Evolutionary conservation across 176 grass and related monocot genomes (phyloP).

Genomic region (Paspalum notatum): DNA sequence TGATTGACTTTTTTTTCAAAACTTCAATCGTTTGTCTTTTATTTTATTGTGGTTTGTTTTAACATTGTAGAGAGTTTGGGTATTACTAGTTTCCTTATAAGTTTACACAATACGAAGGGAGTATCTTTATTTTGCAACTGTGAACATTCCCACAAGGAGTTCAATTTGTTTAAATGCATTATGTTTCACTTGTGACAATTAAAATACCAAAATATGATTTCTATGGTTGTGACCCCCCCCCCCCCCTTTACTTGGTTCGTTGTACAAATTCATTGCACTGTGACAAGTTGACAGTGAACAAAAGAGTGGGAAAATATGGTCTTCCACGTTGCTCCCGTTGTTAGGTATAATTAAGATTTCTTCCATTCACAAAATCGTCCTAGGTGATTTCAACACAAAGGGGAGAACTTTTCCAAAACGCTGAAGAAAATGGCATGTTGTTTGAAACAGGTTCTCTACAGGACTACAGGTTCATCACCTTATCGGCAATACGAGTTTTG

Average conservation of each 20-base stretch:
- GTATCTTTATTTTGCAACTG: background rate
- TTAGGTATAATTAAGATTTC: conserved; percentile 9
- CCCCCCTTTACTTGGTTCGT: conserved; percentile 4
- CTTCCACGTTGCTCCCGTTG: background rate
- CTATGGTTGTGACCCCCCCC: too few relatives aligned
- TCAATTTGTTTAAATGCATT: too few relatives aligned
- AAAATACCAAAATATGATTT: too few relatives aligned
- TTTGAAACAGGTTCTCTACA: conserved; percentile 89
- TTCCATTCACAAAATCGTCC: conserved; percentile 55
- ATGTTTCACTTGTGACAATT: too few relatives aligned
- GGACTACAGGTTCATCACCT: conserved; percentile 60
- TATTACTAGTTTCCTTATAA: too few relatives aligned
- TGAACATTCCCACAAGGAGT: too few relatives aligned
- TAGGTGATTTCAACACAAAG: conserved; percentile 80
- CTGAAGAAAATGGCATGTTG: conserved; percentile 85
- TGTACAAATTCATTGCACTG: background rate
- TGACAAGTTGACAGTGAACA: background rate
- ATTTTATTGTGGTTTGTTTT: too few relatives aligned
- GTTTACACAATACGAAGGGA: too few relatives aligned
- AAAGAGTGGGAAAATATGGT: conserved; percentile 20
- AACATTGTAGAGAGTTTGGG: too few relatives aligned
- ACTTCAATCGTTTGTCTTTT: too few relatives aligned
- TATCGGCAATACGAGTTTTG: conserved; percentile 70
- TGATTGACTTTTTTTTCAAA: too few relatives aligned
- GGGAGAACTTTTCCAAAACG: conserved; percentile 84